These are phyloP conservation scores for Suillus plorans DNA, from an alignment of 768 basidiomycete species.

Conservation along the genomic window DNA sequence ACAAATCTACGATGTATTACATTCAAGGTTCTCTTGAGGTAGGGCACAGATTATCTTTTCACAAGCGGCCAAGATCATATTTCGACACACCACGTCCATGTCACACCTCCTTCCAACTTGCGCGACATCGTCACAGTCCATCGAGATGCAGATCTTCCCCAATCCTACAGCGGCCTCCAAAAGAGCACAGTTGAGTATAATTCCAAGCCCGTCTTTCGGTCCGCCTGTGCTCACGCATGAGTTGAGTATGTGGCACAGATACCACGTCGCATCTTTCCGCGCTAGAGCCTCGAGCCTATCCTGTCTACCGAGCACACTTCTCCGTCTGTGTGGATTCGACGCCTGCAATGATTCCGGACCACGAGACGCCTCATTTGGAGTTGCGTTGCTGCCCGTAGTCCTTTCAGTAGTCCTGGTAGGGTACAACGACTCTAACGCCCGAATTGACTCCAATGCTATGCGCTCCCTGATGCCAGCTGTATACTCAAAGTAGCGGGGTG, in stretches of 20 bases:
- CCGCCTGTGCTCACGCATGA: conserved; percentile 14
- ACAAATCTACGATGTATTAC: background rate
- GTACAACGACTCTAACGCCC: conserved; percentile 26
- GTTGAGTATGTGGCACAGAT: conserved; percentile 25
- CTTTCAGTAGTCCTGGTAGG: background rate
- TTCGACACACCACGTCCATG: conserved; percentile 23
- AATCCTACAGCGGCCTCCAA: conserved; percentile 25
- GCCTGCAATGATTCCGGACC: background rate
- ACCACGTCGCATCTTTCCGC: conserved; percentile 27
- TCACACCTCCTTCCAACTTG: background rate
- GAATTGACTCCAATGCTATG: conserved; percentile 28
- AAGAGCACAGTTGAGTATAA: conserved; percentile 17
- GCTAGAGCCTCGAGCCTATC: conserved; percentile 25
- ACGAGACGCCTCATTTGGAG: background rate
- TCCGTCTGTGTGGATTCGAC: background rate
- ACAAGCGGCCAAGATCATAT: conserved; percentile 29
- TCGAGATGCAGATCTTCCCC: conserved; percentile 9
- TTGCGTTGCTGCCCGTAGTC: conserved; percentile 4
- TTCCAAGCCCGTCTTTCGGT: background rate
- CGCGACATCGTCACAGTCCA: background rate
- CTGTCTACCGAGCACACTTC: conserved; percentile 13
- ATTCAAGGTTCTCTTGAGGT: background rate
- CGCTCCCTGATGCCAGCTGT: conserved; percentile 16
- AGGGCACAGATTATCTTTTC: conserved; percentile 20
- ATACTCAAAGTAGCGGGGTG: background rate